These are phyloP conservation scores for Saturnispora dispora DNA, from an alignment of 805 yeast species.

Conservation along the genomic window DNA sequence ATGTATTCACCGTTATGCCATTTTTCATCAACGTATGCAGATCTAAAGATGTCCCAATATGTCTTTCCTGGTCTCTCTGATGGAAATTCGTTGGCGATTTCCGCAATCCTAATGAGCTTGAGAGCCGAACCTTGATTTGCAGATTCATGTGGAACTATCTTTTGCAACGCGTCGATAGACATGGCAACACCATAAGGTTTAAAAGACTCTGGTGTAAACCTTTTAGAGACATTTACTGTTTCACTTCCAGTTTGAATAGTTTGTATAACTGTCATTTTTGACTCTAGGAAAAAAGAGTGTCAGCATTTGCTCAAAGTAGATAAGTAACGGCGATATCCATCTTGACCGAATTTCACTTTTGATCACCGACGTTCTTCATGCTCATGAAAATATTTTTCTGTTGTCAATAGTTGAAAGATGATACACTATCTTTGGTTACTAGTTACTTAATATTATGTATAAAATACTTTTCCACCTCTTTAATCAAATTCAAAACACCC, in stretches of 20 bases:
- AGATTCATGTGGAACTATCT: slow-evolving; percentile 32
- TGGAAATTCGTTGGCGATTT: slow-evolving; percentile 48
- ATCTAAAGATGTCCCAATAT: slow-evolving; percentile 76
- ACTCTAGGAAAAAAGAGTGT: background rate
- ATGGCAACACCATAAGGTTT: slow-evolving; percentile 66
- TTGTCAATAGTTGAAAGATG: background rate
- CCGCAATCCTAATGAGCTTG: slow-evolving; percentile 66
- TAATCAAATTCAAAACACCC: slow-evolving; percentile 23
- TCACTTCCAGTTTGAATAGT: background rate
- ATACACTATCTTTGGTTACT: background rate
- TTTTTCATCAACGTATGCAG: slow-evolving; percentile 65
- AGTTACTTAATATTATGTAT: background rate
- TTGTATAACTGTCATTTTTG: background rate
- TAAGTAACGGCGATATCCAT: background rate
- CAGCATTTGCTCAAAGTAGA: background rate
- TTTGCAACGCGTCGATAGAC: slow-evolving; percentile 67
- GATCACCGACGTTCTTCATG: background rate
- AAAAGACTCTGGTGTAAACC: slow-evolving; percentile 59
- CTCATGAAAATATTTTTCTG: background rate
- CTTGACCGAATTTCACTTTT: background rate
- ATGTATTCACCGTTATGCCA: slow-evolving; percentile 32
- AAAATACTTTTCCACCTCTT: background rate
- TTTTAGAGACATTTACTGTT: slow-evolving; percentile 27
- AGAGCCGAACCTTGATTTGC: slow-evolving; percentile 95
- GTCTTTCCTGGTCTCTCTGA: slow-evolving; percentile 44